Evolutionary conservation across 139 green algal genomes (phyloP).

Genomic region (Pedinophyceae sp.): DNA sequence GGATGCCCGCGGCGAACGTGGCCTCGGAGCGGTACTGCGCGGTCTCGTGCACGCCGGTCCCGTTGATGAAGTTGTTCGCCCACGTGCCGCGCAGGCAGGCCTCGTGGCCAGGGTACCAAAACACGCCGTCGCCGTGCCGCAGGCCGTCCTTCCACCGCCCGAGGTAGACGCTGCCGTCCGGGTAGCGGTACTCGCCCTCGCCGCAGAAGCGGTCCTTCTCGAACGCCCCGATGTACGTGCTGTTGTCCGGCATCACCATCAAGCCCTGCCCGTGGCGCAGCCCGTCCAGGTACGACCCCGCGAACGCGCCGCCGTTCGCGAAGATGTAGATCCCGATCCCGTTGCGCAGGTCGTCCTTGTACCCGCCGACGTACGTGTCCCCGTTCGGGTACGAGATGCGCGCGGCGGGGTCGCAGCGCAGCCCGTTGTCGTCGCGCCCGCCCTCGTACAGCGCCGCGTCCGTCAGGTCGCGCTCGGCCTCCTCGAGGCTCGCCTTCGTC

Average conservation of each 20-base stretch:
- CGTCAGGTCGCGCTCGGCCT: not conserved
- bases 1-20: conserved; percentile 32
- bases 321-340: conserved; percentile 45
- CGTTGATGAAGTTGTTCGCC: conserved; percentile 29
- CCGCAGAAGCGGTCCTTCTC: conserved; percentile 42
- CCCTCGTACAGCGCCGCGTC: not conserved
- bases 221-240: conserved; percentile 36
- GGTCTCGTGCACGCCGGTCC: conserved; percentile 37
- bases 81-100: conserved; percentile 43
- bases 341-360: conserved; percentile 26
- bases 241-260: conserved; percentile 41
- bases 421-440: not conserved
- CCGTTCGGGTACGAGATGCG: conserved; percentile 20
- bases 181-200: conserved; percentile 39
- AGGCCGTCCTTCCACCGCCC: conserved; percentile 34
- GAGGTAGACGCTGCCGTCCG: conserved; percentile 42
- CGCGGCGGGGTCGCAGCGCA: not conserved
- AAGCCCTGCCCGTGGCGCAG: conserved; percentile 33
- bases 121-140: conserved; percentile 37
- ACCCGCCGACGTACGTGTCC: conserved; percentile 50
- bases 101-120: conserved; percentile 25
- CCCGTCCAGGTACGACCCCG: conserved; percentile 17
- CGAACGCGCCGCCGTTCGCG: conserved; percentile 30
- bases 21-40: conserved; percentile 27
- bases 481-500: not conserved